Conservation (phyloP, 495 filamentous ascomycete genomes). For the Hypoxylon fuscum region DNA sequence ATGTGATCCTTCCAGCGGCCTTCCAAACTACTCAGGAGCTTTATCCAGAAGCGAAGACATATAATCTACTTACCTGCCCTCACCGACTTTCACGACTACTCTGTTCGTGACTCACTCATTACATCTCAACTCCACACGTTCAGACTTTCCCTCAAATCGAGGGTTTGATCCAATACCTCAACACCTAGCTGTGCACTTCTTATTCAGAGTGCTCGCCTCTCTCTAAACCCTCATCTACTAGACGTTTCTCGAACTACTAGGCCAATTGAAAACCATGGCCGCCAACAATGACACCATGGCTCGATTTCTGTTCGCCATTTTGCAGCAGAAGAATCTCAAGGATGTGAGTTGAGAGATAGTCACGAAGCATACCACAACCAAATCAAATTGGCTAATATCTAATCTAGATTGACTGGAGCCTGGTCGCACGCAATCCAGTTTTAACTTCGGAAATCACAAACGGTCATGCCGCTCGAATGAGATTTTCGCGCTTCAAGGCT, state of each 20-base stretch:
- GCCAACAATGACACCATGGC: slow-evolving; percentile 62
- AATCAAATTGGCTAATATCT: slow-evolving; percentile 8
- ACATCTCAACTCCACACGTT: slow-evolving; percentile 40
- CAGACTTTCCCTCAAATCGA: slow-evolving; percentile 33
- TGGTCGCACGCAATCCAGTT: slow-evolving; percentile 65
- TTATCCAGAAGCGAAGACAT: slow-evolving; percentile 39
- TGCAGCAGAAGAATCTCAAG: slow-evolving; percentile 79
- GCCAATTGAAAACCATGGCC: slow-evolving; percentile 46
- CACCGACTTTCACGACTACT: slow-evolving; percentile 49
- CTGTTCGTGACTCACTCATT: slow-evolving; percentile 48
- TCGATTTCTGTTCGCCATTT: slow-evolving; percentile 77
- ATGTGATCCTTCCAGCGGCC: slow-evolving; percentile 43
- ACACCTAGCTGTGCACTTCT: slow-evolving; percentile 43
- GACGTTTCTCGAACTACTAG: slow-evolving; percentile 11
- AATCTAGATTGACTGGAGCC: slow-evolving; percentile 75
- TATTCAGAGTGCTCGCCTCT: slow-evolving; percentile 36
- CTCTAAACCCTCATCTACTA: slow-evolving; percentile 9
- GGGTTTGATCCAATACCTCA: slow-evolving; percentile 17
- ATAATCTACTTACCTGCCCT: slow-evolving; percentile 48
- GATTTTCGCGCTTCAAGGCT: slow-evolving; percentile 73
- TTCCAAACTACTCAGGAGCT: slow-evolving; percentile 36
- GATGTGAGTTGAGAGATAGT: slow-evolving; percentile 58
- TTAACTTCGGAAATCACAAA: slow-evolving; percentile 72
- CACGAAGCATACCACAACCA: not conserved
- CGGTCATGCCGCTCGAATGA: slow-evolving; percentile 84